A percentile compares a stretch with the other conserved stretches of the same genome.
Evolutionary conservation across 2,329 filamentous ascomycete species (phyloP).

Genomic region (Diplodia seriata): DNA sequence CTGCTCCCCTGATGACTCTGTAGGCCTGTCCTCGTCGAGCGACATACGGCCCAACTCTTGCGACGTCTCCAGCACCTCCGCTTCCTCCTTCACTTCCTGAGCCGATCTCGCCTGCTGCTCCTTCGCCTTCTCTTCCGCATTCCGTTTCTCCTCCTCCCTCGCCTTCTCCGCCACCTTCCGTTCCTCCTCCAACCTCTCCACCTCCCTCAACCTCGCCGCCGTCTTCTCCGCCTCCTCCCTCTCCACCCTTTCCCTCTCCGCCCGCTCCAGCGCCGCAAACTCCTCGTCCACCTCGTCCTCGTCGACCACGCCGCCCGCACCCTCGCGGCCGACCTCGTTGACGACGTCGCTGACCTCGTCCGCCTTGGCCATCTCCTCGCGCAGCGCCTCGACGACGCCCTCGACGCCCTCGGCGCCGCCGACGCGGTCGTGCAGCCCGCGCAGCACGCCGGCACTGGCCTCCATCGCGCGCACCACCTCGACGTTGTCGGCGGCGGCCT

Average conservation of each 20-base stretch:
- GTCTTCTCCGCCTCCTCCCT: slow-evolving; percentile 55
- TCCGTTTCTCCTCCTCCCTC: slow-evolving; percentile 13
- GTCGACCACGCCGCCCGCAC: slow-evolving; percentile 61
- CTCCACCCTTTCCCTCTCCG: slow-evolving; percentile 71
- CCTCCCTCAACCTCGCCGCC: slow-evolving; percentile 49
- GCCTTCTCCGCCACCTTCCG: slow-evolving; percentile 16
- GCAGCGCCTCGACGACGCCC: slow-evolving; percentile 74
- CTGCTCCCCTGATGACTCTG: not conserved
- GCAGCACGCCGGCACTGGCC: slow-evolving; percentile 74
- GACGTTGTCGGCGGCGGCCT: slow-evolving; percentile 84
- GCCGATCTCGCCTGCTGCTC: not conserved
- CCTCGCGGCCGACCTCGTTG: slow-evolving; percentile 59
- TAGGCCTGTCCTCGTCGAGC: slow-evolving; percentile 18
- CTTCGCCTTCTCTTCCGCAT: not conserved
- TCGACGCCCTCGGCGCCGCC: slow-evolving; percentile 80
- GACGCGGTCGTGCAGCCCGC: slow-evolving; percentile 74
- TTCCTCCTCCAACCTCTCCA: slow-evolving; percentile 51
- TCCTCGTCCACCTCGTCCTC: slow-evolving; percentile 89
- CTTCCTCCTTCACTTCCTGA: not conserved
- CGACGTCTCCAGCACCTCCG: slow-evolving; percentile 18
- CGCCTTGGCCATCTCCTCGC: slow-evolving; percentile 74
- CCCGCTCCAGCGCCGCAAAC: slow-evolving; percentile 74
- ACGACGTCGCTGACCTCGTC: slow-evolving; percentile 84
- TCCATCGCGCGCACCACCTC: slow-evolving; percentile 85
- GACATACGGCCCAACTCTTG: slow-evolving; percentile 27